Conservation (phyloP, 1,139 yeast species). For the Pichia sp. region DNA sequence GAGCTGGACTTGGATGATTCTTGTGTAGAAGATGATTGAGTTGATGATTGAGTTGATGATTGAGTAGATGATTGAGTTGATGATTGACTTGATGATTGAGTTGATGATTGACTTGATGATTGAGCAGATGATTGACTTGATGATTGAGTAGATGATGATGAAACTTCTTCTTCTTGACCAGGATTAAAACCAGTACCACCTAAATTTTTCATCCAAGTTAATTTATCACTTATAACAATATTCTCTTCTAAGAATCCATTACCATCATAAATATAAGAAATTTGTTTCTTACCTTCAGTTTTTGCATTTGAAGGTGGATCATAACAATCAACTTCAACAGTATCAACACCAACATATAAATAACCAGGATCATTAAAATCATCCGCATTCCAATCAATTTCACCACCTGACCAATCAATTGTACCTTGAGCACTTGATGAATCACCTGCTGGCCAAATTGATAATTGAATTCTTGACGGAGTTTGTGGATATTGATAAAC, state of each 20-base stretch:
- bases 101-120: background rate
- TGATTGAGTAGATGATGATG: conserved; percentile 1
- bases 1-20: background rate
- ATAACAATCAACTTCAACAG: conserved; percentile 58
- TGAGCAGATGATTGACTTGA: background rate
- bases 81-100: background rate
- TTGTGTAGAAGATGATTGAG: conserved; percentile 1
- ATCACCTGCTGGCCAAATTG: conserved; percentile 92
- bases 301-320: conserved; percentile 54
- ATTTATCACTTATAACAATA: conserved; percentile 54
- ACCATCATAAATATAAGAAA: conserved; percentile 51
- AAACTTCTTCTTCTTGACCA: conserved; percentile 13
- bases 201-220: conserved; percentile 51
- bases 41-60: background rate
- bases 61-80: background rate
- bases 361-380: conserved; percentile 75
- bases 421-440: conserved; percentile 65
- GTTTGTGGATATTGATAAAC: conserved; percentile 78
- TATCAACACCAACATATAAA: conserved; percentile 60
- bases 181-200: conserved; percentile 63
- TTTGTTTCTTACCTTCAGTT: conserved; percentile 36
- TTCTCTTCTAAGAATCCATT: conserved; percentile 38
- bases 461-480: conserved; percentile 78
- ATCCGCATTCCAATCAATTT: conserved; percentile 69
- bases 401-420: conserved; percentile 91